phyloP scores from a whole-genome alignment of 2,329 filamentous ascomycete species.

The Pezicula carpinea region DNA sequence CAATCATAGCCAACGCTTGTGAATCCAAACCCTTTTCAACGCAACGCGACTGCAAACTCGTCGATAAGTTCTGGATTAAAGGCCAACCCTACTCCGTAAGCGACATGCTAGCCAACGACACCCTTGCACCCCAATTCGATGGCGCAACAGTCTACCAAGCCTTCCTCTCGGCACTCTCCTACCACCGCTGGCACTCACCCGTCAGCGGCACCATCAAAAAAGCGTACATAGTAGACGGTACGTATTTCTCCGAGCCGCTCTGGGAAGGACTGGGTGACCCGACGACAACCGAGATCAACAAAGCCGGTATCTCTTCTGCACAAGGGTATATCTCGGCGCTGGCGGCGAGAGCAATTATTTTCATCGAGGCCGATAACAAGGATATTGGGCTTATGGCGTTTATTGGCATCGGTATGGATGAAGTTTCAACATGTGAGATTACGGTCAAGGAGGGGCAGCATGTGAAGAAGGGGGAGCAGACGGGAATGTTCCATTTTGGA shows the following conservation, averaged over 20 bases:
- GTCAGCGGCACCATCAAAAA: slow-evolving; percentile 56
- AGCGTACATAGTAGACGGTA: slow-evolving; percentile 55
- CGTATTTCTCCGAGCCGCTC: slow-evolving; percentile 61
- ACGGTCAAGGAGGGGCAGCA: slow-evolving; percentile 62
- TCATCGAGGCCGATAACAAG: slow-evolving; percentile 65
- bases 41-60: slow-evolving; percentile 43
- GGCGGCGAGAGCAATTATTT: slow-evolving; percentile 66
- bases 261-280: slow-evolving; percentile 26
- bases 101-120: slow-evolving; percentile 59
- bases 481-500: slow-evolving; percentile 80
- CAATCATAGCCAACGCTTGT: slow-evolving; percentile 57
- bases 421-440: slow-evolving; percentile 70
- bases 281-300: slow-evolving; percentile 30
- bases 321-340: slow-evolving; percentile 64
- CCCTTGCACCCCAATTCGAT: slow-evolving; percentile 47
- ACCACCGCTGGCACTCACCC: slow-evolving; percentile 71
- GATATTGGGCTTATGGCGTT: slow-evolving; percentile 66
- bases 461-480: slow-evolving; percentile 64
- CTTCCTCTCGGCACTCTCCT: slow-evolving; percentile 61
- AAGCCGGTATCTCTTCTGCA: slow-evolving; percentile 40
- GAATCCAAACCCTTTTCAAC: slow-evolving; percentile 57
- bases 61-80: slow-evolving; percentile 65
- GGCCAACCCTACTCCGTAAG: slow-evolving; percentile 61
- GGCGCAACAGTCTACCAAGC: slow-evolving; percentile 67
- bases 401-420: slow-evolving; percentile 70